Conservation (phyloP, 2,329 filamentous ascomycete species). For the Colletotrichum sp. region DNA sequence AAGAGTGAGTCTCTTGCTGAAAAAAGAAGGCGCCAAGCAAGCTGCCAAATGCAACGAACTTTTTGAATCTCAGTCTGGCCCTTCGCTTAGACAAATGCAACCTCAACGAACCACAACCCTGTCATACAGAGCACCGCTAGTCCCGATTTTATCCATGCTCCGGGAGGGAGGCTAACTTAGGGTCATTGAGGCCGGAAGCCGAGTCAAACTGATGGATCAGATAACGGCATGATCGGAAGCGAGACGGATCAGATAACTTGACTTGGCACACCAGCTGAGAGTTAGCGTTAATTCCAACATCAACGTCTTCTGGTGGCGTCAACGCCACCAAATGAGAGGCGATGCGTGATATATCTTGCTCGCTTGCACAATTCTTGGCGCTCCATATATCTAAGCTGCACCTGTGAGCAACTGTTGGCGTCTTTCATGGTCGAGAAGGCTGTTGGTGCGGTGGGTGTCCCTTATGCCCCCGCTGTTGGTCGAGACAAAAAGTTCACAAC, state of each 20-base stretch:
- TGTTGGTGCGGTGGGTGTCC: background rate
- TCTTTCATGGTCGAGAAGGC: background rate
- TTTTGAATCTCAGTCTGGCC: background rate
- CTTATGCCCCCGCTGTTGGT: background rate
- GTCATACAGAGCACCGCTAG: background rate
- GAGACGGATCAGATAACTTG: constrained; percentile 9
- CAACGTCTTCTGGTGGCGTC: background rate
- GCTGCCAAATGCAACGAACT: background rate
- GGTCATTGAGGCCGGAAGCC: background rate
- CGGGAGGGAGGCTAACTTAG: background rate
- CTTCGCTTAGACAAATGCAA: constrained; percentile 8
- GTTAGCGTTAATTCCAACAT: background rate
- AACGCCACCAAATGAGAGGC: background rate
- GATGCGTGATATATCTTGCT: background rate
- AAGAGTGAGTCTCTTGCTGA: background rate
- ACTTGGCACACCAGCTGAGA: background rate
- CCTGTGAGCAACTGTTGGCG: background rate
- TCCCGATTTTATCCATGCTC: background rate
- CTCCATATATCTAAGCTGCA: background rate
- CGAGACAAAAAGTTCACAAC: background rate
- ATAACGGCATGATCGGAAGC: background rate
- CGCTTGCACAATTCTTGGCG: background rate
- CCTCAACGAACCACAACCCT: background rate
- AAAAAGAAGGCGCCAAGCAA: constrained; percentile 5
- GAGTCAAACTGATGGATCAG: constrained; percentile 5